Evolutionary conservation across 2,329 filamentous ascomycete genomes (phyloP).

Genomic region (Chrysoporthe puriensis): DNA sequence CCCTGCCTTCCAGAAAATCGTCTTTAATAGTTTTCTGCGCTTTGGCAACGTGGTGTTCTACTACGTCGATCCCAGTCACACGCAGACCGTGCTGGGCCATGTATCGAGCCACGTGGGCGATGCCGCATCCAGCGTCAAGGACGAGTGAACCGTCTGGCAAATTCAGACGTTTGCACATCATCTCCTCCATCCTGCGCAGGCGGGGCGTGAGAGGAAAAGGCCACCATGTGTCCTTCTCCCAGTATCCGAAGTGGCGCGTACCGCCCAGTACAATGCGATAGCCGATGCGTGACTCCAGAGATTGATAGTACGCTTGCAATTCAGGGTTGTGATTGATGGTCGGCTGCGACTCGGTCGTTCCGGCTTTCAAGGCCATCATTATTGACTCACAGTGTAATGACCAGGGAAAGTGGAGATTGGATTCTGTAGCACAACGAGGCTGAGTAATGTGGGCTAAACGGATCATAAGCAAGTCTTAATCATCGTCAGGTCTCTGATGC

Average conservation of each 20-base stretch:
- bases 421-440: too few species aligned
- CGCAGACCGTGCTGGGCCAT: conserved; percentile 47
- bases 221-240: conserved; percentile 46
- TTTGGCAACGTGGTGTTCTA: conserved; percentile 50
- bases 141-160: conserved; percentile 46
- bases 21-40: conserved; percentile 45
- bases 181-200: conserved; percentile 54
- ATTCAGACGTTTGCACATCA: conserved; percentile 44
- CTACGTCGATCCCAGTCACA: conserved; percentile 53
- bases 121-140: conserved; percentile 56
- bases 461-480: too few species aligned
- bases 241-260: conserved; percentile 56
- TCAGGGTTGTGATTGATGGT: conserved; percentile 44
- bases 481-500: too few species aligned
- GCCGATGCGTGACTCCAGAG: conserved; percentile 49
- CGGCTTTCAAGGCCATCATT: not conserved
- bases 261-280: conserved; percentile 49
- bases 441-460: too few species aligned
- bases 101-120: conserved; percentile 52
- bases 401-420: too few species aligned
- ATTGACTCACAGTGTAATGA: not conserved
- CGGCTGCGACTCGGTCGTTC: conserved; percentile 18
- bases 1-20: conserved; percentile 38
- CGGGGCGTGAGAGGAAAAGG: conserved; percentile 50
- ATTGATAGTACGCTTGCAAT: conserved; percentile 50